Conservation (phyloP, 495 filamentous ascomycete species). For the Monascus purpureus region DNA sequence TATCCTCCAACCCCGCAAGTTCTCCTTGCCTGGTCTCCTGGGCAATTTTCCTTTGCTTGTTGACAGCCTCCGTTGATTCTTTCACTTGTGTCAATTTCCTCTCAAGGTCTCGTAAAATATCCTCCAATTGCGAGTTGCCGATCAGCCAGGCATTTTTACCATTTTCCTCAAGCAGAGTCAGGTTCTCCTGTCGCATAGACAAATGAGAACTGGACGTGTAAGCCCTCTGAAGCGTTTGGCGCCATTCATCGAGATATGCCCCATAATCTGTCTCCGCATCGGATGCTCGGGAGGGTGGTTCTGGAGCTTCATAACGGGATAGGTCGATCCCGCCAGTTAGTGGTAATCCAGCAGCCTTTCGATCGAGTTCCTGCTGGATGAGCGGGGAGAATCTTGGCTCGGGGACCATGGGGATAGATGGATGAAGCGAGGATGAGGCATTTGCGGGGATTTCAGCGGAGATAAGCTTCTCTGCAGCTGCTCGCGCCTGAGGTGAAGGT, state of each 20-base stretch:
- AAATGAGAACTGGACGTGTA: slow-evolving; percentile 58
- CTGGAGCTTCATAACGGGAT: slow-evolving; percentile 63
- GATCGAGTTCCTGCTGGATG: slow-evolving; percentile 47
- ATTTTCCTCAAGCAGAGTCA: slow-evolving; percentile 59
- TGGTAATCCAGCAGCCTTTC: slow-evolving; percentile 38
- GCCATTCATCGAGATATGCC: slow-evolving; percentile 25
- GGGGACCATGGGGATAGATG: slow-evolving; percentile 22
- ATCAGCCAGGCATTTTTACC: slow-evolving; percentile 89
- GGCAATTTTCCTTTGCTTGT: slow-evolving; percentile 49
- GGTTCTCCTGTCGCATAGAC: slow-evolving; percentile 47
- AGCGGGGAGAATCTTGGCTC: slow-evolving; percentile 42
- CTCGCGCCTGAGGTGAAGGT: slow-evolving; percentile 44
- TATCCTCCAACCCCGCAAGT: slow-evolving; percentile 52
- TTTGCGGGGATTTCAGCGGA: slow-evolving; percentile 43
- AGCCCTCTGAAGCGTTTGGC: slow-evolving; percentile 26
- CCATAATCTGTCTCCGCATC: slow-evolving; percentile 11
- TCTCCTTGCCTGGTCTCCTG: slow-evolving; percentile 60
- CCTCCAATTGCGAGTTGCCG: slow-evolving; percentile 65
- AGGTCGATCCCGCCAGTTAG: slow-evolving; percentile 56
- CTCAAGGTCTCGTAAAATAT: slow-evolving; percentile 57
- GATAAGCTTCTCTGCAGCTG: slow-evolving; percentile 49
- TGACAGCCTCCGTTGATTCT: slow-evolving; percentile 53
- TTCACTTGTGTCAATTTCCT: slow-evolving; percentile 55
- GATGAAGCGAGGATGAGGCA: slow-evolving; percentile 20
- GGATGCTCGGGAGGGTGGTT: slow-evolving; percentile 20